Evolutionary conservation across 192 early-diverging fungal species (phyloP), one percentile per base, ranked within the genome.

Genomic region (Linnemannia hyalina): DNA sequence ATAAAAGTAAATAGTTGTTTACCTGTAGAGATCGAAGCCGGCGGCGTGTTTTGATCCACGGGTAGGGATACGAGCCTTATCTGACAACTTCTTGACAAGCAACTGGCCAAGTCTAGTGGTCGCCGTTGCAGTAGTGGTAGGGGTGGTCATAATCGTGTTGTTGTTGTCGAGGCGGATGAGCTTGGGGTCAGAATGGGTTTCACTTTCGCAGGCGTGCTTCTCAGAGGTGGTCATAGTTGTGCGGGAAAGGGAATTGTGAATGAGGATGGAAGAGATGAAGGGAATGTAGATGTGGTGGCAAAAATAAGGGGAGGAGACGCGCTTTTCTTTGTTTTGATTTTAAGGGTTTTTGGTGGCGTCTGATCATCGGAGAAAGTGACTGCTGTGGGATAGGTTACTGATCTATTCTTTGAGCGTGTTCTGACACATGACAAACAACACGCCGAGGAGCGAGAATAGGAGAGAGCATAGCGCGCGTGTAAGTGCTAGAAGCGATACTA

Each of bases 1-100:
- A 40, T 40, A 40, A 40, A 40, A 40, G 10, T 23, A 29, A 16
- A 13, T 10, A 20, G 35, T 10, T 68, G 35, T 65, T 60, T 89
- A 95, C 88, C 94, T 93, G 88, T 93, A 98, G 4, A 99, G 90
- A 86, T 99, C 98, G 88, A 98, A 99, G 35, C 98, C 98, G 41
- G 98, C 98, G 22, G 97, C 96, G 72, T 92, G 83, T 32, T 83
- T 70, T 38, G 95, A 95, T n/a, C 97, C 97, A 73, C 97, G 93
- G 35, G 88, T 92, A 29, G 98, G 98, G 3, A 99, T 77, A 20
- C 87, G 87, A 29, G 95, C 98, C 20, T 95, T 92, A n/a, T 92
- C 85, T 20, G 89, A 92, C 0, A 97, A 89, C 35, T 89, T 81
- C 84, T 97, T 94, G 68, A 97, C 95, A 29, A 93, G 87, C n/a